Percentiles rank a stretch among this genome's conserved stretches.
Evolutionary conservation across 768 basidiomycete genomes (phyloP).

Genomic region (Pleurotus salmoneostramineus): DNA sequence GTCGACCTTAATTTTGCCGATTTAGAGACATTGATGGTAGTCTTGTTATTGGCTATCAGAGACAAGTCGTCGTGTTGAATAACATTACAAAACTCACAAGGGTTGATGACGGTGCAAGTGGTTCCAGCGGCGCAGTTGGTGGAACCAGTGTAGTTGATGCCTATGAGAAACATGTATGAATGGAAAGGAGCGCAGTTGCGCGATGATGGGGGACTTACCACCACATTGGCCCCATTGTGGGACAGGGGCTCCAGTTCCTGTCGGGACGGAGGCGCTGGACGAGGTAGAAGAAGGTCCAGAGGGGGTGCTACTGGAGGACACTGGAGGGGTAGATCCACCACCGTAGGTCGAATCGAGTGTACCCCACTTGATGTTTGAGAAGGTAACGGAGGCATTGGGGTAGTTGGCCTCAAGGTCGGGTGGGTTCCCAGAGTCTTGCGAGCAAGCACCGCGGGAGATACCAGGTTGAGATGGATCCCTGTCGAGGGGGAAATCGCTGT

Average conservation of each 20-base stretch:
- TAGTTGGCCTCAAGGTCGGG: constrained; percentile 33
- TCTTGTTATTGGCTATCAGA: background rate
- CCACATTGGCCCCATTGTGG: constrained; percentile 32
- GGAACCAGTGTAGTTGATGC: constrained; percentile 19
- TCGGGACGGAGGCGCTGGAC: constrained; percentile 15
- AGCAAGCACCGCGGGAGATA: constrained; percentile 45
- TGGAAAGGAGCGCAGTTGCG: background rate
- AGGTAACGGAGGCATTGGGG: constrained; percentile 40
- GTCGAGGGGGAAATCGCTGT: constrained; percentile 40
- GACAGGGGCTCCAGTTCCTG: constrained; percentile 17
- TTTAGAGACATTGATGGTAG: constrained; percentile 1
- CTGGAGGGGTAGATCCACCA: background rate
- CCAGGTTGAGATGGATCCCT: constrained; percentile 32
- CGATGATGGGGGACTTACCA: background rate
- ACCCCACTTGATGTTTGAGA: constrained; percentile 53
- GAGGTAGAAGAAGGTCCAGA: constrained; percentile 9
- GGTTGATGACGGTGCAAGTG: constrained; percentile 34
- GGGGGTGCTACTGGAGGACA: constrained; percentile 5
- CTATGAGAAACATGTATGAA: background rate
- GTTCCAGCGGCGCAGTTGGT: constrained; percentile 34
- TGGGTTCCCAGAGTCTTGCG: constrained; percentile 42
- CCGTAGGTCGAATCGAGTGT: constrained; percentile 42
- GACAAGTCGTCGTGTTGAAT: background rate
- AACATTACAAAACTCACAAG: constrained; percentile 24
- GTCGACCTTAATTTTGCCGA: background rate